Base-by-base conservation (phyloP, 1,284 basidiomycete species). In the Pterulicium gracile region DNA sequence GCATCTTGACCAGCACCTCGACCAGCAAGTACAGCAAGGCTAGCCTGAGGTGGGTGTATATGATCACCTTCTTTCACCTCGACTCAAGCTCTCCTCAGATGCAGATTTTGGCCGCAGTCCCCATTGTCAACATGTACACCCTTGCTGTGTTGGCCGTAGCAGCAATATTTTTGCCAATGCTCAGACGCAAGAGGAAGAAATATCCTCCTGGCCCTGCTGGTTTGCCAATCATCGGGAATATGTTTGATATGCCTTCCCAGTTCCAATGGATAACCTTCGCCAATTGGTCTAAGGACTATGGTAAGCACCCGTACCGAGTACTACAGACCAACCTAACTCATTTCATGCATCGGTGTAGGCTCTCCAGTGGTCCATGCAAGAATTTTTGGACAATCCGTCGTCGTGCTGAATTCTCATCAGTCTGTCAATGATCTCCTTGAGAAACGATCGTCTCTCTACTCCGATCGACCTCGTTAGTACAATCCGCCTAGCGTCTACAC, bases 361-460 rank as follows among this genome's bases (percentile, higher is more conserved):
- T 39, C 36, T 17, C n/a, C n/a, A n/a, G n/a, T 39, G 7, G 15
- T 39, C 19, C 36, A 39, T 39, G 15, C 36, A 7, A 13, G 15
- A 15, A 18, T 81, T 24, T 61, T 83, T 14, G 80, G 80, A 1
- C 78, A 80, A 50, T 66, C 75, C 32, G 62, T 81, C 24, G 58
- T 86, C 43, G 65, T 84, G 44, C 56, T 86, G 23, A 81, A 80
- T 58, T 76, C 72, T 7, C 61, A 67, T 5, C 64, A 73, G 53
- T 56, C 65, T 22, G 77, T 79, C 2, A 55, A 64, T 43, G 78
- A 79, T 36, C 66, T 86, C 59, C 68, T 86, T 41, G 79, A 84
- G 57, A 80, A 78, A 61, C 77, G 79, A 55, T 77, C 76, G 47
- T 63, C 72, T n/a, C 73, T 76, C 45, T 84, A 83, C 59, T 83